These are phyloP conservation scores for Austroboletus eburneus DNA, from an alignment of 768 basidiomycete species.

Conservation along the genomic window DNA sequence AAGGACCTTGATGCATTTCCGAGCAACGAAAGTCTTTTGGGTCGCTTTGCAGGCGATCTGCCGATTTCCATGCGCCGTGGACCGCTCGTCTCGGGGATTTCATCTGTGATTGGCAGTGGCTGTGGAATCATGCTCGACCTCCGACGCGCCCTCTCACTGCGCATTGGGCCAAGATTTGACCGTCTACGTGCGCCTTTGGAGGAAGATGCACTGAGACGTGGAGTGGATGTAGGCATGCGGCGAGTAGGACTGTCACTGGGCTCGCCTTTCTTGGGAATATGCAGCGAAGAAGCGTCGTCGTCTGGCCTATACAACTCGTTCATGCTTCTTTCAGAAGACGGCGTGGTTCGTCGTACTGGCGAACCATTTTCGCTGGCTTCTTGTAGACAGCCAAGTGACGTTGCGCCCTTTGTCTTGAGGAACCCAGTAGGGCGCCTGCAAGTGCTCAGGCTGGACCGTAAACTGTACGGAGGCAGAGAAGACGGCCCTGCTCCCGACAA, in stretches of 20 bases:
- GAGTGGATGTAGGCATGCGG: conserved; percentile 46
- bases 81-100: conserved; percentile 30
- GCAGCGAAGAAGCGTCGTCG: conserved; percentile 17
- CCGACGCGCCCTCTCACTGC: conserved; percentile 67
- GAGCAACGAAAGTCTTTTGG: conserved; percentile 56
- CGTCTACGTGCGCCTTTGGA: conserved; percentile 48
- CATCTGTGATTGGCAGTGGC: conserved; percentile 44
- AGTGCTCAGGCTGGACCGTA: conserved; percentile 12
- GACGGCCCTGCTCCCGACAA: conserved; percentile 15
- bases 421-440: conserved; percentile 53
- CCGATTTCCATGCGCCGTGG: conserved; percentile 40
- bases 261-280: conserved; percentile 35
- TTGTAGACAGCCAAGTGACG: conserved; percentile 56
- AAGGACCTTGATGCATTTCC: conserved; percentile 34
- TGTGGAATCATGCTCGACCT: conserved; percentile 82
- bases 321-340: conserved; percentile 66
- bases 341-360: conserved; percentile 29
- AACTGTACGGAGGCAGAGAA: conserved; percentile 36
- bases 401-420: conserved; percentile 50
- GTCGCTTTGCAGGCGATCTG: conserved; percentile 56
- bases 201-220: conserved; percentile 32
- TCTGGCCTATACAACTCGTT: conserved; percentile 38
- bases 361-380: conserved; percentile 65
- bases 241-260: conserved; percentile 42
- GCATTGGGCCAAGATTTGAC: conserved; percentile 73